Base-by-base conservation (phyloP, 225 moss, liverwort and hornwort genomes). In the Marchantia paleacea region DNA sequence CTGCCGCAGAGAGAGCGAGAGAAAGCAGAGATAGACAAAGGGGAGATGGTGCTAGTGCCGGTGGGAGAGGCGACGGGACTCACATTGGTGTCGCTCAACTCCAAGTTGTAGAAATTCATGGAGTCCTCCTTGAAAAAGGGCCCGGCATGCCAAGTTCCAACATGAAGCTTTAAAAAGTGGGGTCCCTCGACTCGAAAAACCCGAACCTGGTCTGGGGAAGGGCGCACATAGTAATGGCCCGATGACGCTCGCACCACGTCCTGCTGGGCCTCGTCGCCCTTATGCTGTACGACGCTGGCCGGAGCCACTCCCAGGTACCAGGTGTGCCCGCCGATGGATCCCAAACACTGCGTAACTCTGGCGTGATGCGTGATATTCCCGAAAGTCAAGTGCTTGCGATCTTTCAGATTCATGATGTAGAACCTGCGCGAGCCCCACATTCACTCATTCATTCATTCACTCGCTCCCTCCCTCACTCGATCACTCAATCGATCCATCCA, bases 51-150 rank as follows among this genome's bases (percentile, higher is more conserved):
- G 20, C 19, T 2, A 63, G 24, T 63, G 62, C 19, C 4, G 62
- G 24, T 63, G 58, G 58, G 58, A 58, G 58, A 5, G 58, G 58
- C 3, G 4, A 19, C 58, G 13, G 57, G 13, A 67, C 92, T 91
- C 69, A 96, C 97, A 88, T 97, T 93, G 4, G 97, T 97, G 81
- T 87, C 85, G 73, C 89, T 90, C 16, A 95, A 87, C 83, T 97
- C 97, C 81, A 97, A 87, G 77, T 97, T 97, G 84, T 91, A 93
- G 68, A 97, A 97, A 82, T 95, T 90, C 93, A 93, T 91, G 29
- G 26, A 77, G 22, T 91, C 85, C 30, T 82, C 83, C 29, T 80
- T 85, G 58, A 97, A 97, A 49, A 90, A 82, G n/a, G 97, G 97
- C 12, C 95, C 95, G 77, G 85, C 92, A 88, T 97, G 95, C 97